Evolutionary conservation across 306 rosid genomes (phyloP).

Genomic region (Mimosa bimucronata): DNA sequence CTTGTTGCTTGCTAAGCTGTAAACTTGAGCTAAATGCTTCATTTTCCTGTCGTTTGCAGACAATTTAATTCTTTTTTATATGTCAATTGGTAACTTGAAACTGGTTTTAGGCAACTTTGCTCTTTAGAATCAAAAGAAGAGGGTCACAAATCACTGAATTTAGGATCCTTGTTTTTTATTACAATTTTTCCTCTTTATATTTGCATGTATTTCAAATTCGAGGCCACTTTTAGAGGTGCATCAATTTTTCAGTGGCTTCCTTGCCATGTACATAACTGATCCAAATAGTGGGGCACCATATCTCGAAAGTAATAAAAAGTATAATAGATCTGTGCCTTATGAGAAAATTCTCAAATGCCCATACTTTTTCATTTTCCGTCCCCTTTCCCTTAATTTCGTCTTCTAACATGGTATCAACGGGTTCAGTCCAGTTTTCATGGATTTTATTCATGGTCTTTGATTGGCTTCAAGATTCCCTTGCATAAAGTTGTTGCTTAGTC

Average conservation of each 20-base stretch:
- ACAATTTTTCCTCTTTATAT: not conserved
- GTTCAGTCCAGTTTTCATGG: not conserved
- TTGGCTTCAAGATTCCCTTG: not conserved
- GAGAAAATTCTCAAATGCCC: constrained; percentile 5
- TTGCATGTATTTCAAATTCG: not conserved
- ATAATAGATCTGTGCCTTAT: not conserved
- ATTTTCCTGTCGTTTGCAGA: not conserved
- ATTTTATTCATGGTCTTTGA: not conserved
- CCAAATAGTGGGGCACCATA: not conserved
- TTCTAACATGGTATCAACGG: not conserved
- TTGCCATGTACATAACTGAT: not conserved
- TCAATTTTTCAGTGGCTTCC: constrained; percentile 2
- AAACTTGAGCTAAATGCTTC: not conserved
- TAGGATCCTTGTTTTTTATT: not conserved
- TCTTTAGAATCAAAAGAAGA: constrained; percentile 14
- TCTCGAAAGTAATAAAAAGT: not conserved
- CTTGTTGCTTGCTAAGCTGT: not conserved
- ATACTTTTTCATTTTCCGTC: not conserved
- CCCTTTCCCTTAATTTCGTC: not conserved
- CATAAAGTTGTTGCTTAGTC: not conserved
- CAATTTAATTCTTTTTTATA: not conserved
- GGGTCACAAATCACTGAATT: constrained; percentile 13
- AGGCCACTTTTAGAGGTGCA: not conserved
- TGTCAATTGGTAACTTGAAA: constrained; percentile 4
- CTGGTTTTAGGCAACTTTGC: constrained; percentile 4